These are phyloP conservation scores for Chalciporus sp. DNA, from an alignment of 1,284 basidiomycete species.

Conservation along the genomic window DNA sequence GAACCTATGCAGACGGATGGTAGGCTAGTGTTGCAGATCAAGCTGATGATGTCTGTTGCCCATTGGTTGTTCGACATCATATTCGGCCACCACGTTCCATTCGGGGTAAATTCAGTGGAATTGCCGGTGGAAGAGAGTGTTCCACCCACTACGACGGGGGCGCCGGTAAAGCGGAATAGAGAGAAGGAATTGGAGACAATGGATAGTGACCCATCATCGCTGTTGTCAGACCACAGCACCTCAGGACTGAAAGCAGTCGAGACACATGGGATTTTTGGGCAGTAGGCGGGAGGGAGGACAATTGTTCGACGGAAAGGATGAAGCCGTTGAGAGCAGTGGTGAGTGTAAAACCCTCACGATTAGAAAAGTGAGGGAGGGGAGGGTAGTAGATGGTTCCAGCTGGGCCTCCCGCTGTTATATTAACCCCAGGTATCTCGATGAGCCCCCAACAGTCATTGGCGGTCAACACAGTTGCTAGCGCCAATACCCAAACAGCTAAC, in stretches of 20 bases:
- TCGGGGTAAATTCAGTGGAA: conserved; percentile 13
- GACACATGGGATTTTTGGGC: too few relatives aligned
- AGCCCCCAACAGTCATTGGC: conserved; percentile 5
- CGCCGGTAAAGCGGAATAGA: conserved; percentile 8
- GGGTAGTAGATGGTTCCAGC: too few relatives aligned
- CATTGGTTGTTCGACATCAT: conserved; percentile 5
- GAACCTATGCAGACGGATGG: neutral
- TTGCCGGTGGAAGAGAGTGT: conserved; percentile 8
- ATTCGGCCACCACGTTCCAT: conserved; percentile 15
- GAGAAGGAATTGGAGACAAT: neutral
- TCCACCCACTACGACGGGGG: conserved; percentile 8
- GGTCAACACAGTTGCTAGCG: conserved; percentile 15
- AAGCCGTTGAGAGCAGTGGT: too few relatives aligned
- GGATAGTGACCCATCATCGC: conserved; percentile 14
- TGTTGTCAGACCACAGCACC: conserved; percentile 6
- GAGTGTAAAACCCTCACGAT: too few relatives aligned
- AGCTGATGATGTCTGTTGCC: neutral
- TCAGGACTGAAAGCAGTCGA: too few relatives aligned
- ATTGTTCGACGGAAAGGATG: too few relatives aligned
- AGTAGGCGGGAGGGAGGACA: too few relatives aligned
- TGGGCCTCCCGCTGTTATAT: too few relatives aligned
- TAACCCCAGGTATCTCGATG: too few relatives aligned
- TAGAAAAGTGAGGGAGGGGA: too few relatives aligned
- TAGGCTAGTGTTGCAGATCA: too few relatives aligned
- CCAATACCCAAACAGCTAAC: conserved; percentile 15